These are phyloP conservation scores for Suhomyces sp. DNA, from an alignment of 805 yeast species.

Conservation along the genomic window DNA sequence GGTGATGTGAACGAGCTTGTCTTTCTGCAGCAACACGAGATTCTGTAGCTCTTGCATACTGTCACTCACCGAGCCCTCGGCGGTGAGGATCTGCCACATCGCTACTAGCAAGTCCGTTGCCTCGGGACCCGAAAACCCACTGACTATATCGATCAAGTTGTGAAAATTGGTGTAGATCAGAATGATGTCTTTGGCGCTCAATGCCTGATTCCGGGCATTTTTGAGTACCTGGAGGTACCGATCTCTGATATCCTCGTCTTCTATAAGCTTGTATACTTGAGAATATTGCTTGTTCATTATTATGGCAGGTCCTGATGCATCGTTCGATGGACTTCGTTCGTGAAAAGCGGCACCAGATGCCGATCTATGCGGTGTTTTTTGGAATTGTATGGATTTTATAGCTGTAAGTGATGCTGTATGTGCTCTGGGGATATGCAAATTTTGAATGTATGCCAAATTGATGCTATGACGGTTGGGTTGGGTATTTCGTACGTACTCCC, in stretches of 20 bases:
- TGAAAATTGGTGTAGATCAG: conserved; percentile 17
- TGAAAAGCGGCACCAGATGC: not conserved
- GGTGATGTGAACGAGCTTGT: conserved; percentile 22
- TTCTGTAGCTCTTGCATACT: conserved; percentile 13
- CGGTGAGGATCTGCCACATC: conserved; percentile 24
- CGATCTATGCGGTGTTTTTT: not conserved
- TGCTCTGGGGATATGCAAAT: not conserved
- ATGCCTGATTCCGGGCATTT: not conserved
- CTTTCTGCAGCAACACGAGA: conserved; percentile 16
- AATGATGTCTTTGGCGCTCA: conserved; percentile 8
- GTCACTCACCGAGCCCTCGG: not conserved
- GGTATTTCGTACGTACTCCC: not conserved
- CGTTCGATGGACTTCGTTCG: not conserved
- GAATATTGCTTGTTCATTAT: conserved; percentile 7
- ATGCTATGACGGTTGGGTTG: not conserved
- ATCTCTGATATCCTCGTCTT: conserved; percentile 7
- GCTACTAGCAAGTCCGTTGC: conserved; percentile 19
- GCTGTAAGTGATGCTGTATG: not conserved
- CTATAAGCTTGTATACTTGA: conserved; percentile 7
- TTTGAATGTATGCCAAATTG: not conserved
- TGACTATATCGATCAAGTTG: conserved; percentile 22
- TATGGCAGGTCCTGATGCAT: not conserved
- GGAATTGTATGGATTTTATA: not conserved
- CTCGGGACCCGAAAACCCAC: conserved; percentile 15
- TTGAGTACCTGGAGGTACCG: conserved; percentile 15